These are phyloP conservation scores for Fragilaria crotonensis DNA, from an alignment of 108 stramenopile genomes.

Conservation along the genomic window DNA sequence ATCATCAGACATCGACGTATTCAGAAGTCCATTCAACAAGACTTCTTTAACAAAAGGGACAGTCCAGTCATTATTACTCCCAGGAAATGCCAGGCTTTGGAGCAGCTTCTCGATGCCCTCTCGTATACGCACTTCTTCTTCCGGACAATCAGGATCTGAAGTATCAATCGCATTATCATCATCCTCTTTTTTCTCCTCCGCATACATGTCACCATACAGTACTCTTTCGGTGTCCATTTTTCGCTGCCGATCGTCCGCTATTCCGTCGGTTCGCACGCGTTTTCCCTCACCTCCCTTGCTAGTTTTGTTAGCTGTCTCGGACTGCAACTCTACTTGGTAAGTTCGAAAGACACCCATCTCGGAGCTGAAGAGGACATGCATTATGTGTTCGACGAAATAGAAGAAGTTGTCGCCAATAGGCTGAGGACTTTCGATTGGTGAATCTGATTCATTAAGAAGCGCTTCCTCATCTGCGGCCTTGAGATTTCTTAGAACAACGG, in stretches of 20 bases:
- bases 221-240: constrained; percentile 3
- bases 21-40: background rate
- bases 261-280: background rate
- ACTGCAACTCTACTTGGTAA: background rate
- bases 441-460: background rate
- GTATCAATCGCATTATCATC: background rate
- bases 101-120: background rate
- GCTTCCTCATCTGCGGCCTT: background rate
- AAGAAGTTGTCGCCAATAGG: background rate
- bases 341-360: constrained; percentile 1
- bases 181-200: constrained; percentile 2
- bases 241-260: background rate
- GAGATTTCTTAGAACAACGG: background rate
- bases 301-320: background rate
- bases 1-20: background rate
- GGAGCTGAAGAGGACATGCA: background rate
- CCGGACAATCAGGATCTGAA: background rate
- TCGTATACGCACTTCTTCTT: constrained; percentile 6
- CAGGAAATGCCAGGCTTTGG: background rate
- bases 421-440: background rate
- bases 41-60: background rate
- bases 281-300: background rate
- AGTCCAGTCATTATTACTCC: background rate
- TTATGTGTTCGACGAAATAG: background rate
- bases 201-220: constrained; percentile 9